Evolutionary conservation across 2,329 filamentous ascomycete species (phyloP), one percentile per base, ranked within the genome.

Genomic region (Trematosphaeria pertusa): DNA sequence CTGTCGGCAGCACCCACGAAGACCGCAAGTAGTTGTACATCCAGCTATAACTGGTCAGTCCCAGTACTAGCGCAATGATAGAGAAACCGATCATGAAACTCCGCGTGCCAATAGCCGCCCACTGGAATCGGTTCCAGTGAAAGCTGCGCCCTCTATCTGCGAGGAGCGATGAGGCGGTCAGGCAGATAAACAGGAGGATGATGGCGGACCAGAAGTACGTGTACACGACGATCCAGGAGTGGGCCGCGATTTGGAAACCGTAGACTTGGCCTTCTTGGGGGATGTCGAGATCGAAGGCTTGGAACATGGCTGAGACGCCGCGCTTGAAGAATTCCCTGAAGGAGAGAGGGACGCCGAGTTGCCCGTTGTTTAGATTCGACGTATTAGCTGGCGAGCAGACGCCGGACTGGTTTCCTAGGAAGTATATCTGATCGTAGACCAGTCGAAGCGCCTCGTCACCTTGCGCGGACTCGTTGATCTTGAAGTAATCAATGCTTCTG

Each of bases 151-250:
- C 33, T 4, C 15, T 19, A 14, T 48, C 42, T 9, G 49, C 52
- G 7, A 56, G 49, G 2, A 52, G 37, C 9, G 49, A 40, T 7
- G 45, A 51, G n/a, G 41, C 26, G 4, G 43, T 48, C 17, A 54
- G 44, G 22, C 50, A 53, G 4, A 46, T 24, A 26, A 54, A 36
- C 2, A 51, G 36, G 6, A 54, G 36, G 10, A 54, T 36, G 15
- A 54, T 48, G 3, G 53, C 43, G 11, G 37, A 37, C 50, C 47
- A 56, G 41, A 46, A 54, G 24, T 56, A 54, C 9, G 43, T 54
- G 36, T 54, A 56, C 1, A 56, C 53, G 9, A 56, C 37, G 33
- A 31, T 20, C 37, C 40, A 54, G 20, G 50, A 44, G 11, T 18
- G 3, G 1, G 34, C 19, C 6, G 46, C 50, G 15, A 47, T 37